Evolutionary conservation across 139 green algal species (phyloP), one percentile per base, ranked within the genome.

Genomic region (Coccomyxa sp.): DNA sequence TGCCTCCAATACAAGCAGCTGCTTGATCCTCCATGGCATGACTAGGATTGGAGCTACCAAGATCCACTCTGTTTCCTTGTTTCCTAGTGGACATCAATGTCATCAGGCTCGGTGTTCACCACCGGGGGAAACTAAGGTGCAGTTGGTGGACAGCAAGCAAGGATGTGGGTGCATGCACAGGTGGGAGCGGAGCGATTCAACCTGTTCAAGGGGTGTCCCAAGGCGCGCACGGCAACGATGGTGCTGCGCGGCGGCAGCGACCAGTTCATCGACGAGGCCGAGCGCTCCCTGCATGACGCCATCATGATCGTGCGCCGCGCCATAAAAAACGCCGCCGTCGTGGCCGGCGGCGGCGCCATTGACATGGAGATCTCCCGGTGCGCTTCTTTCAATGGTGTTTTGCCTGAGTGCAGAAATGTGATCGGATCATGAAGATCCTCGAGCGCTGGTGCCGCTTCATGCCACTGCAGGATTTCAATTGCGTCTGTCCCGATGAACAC

Each of bases 151-250:
- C 7, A 51, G 7, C 38, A 51, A 51, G 38, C 38, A 51, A 51
- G 38, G 38, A 51, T 3, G 38, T 51, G 38, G 3, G 38, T 51
- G 38, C 3, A 3, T 71, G 63, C 1, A 25, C 88, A 95, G 90
- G 97, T 99, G 27, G 97, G 97, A 25, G 96, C 91, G 58, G 97
- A 99, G 90, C 91, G 97, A 4, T 99, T 95, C 93, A 99, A 99
- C 88, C 83, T 99, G 58, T 99, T 99, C 88, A 98, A 86, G n/a
- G 96, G 94, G 28, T 98, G 95, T 89, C 92, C 94, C 30, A 63
- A 91, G 57, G 93, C 94, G 0, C 92, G 94, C 80, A 99, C 97
- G 28, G 93, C 94, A 79, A 99, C 97, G 31, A 94, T 99, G 28
- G 96, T 99, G 85, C 90, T 99, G 86, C 90, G 97, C 58, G 97